Conservation (phyloP, 2,329 filamentous ascomycete genomes). For the Laburnicola sp. region DNA sequence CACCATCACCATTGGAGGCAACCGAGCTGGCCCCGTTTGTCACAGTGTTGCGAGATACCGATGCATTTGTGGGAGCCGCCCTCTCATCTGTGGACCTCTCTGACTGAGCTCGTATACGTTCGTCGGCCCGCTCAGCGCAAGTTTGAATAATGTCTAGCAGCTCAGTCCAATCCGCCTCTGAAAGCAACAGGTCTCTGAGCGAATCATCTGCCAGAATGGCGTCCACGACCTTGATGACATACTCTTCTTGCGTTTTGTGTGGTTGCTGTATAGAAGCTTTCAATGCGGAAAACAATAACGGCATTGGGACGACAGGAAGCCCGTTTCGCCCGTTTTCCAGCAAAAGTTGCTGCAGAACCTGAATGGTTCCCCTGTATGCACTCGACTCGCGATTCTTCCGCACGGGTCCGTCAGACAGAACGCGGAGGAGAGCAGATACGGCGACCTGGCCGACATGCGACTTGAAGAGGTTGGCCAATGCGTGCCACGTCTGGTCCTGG, state of each 20-base stretch:
- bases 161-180: conserved; percentile 68
- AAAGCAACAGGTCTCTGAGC: conserved; percentile 60
- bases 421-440: conserved; percentile 66
- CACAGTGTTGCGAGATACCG: conserved; percentile 14
- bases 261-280: conserved; percentile 36
- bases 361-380: conserved; percentile 35
- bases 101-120: conserved; percentile 21
- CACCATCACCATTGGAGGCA: conserved; percentile 19
- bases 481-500: conserved; percentile 68
- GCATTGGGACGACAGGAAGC: conserved; percentile 40
- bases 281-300: conserved; percentile 39
- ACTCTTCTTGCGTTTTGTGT: conserved; percentile 42
- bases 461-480: conserved; percentile 69
- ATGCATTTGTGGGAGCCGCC: conserved; percentile 21
- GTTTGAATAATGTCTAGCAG: conserved; percentile 63
- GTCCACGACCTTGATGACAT: conserved; percentile 56
- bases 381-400: conserved; percentile 28
- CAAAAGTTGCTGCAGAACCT: conserved; percentile 36
- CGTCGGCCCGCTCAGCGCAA: conserved; percentile 50
- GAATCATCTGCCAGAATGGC: conserved; percentile 50
- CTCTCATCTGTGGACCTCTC: conserved; percentile 45
- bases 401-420: conserved; percentile 43
- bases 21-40: conserved; percentile 12
- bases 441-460: conserved; percentile 74
- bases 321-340: conserved; percentile 38